Evolutionary conservation across 2,329 filamentous ascomycete species (phyloP).

Genomic region (Sarocladium oryzae): DNA sequence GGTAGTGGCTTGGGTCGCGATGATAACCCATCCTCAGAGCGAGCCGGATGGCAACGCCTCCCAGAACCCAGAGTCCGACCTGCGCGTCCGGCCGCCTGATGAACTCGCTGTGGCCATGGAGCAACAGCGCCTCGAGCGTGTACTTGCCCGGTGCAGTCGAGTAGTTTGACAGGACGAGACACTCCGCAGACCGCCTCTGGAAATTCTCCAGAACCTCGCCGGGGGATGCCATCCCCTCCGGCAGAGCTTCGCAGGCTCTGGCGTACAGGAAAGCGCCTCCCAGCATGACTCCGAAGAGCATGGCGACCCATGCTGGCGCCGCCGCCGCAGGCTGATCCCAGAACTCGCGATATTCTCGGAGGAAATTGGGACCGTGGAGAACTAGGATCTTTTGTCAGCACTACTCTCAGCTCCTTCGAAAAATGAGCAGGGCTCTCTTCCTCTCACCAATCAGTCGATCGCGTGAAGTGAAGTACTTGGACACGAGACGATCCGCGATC

Average conservation of each 20-base stretch:
- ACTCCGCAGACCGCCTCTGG: constrained; percentile 28
- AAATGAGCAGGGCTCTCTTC: not conserved
- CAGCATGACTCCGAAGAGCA: constrained; percentile 37
- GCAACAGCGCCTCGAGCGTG: constrained; percentile 31
- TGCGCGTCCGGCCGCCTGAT: constrained; percentile 23
- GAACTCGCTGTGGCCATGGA: constrained; percentile 27
- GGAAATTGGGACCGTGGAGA: constrained; percentile 2
- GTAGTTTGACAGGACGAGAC: constrained; percentile 31
- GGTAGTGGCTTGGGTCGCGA: constrained; percentile 34
- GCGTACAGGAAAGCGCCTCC: constrained; percentile 25
- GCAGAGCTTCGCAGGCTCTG: not conserved
- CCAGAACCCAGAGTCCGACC: constrained; percentile 27
- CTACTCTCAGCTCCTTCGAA: no score
- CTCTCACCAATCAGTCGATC: not conserved
- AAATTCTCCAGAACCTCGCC: constrained; percentile 13
- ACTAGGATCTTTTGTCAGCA: not conserved
- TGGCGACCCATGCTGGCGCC: constrained; percentile 38
- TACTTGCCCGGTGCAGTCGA: constrained; percentile 33
- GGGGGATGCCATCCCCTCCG: not conserved
- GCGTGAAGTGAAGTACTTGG: constrained; percentile 4
- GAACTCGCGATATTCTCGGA: constrained; percentile 34
- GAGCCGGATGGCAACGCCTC: constrained; percentile 26
- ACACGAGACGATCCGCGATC: constrained; percentile 1
- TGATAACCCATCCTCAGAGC: constrained; percentile 33
- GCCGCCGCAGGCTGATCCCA: constrained; percentile 31